Evolutionary conservation across 495 filamentous ascomycete genomes (phyloP), one percentile per base, ranked within the genome.

Genomic region (Penicillium atrosanguineum): DNA sequence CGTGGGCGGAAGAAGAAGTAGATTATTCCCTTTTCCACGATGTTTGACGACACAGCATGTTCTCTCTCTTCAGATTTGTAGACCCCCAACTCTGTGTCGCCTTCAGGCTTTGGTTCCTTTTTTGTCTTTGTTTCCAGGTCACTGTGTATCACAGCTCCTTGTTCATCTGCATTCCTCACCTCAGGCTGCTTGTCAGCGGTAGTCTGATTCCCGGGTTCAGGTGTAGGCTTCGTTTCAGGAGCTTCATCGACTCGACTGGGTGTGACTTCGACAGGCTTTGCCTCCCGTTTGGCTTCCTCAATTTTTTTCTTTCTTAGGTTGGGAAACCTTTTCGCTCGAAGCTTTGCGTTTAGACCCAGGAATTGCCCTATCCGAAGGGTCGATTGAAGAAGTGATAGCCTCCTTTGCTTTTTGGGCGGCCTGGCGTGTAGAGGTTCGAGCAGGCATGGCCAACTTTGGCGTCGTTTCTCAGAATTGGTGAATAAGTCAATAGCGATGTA

Each of bases 1-100:
- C 90, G 84, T 9, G 82, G 82, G 39, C 91, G 86, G 65, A 85
- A 86, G 76, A 96, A 96, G 80, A 96, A 95, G 76, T 96, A 96
- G 57, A 97, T 88, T 57, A 96, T 80, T 3, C 92, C 93, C 59
- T 96, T 96, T 62, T 97, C 93, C 11, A 96, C 76, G 25, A 94
- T 83, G 48, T 74, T 89, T n/a, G 87, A 86, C 0, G 91, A 83
- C 6, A 85, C 74, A 2, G 59, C 69, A 49, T 78, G 73, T 61
- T 81, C 84, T 57, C 78, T 78, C 59, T 78, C 61, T 18, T 74
- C 58, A 6, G 76, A 74, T 34, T 63, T 69, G 47, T 54, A 68
- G 14, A 75, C 56, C 0, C 68, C 65, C 20, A 52, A 40, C 20
- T 70, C 68, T 11, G 49, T 46, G 4, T 18, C 36, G 12, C 19